Conservation (phyloP, 106 monocot genomes). For the Ottelia alismoides region DNA sequence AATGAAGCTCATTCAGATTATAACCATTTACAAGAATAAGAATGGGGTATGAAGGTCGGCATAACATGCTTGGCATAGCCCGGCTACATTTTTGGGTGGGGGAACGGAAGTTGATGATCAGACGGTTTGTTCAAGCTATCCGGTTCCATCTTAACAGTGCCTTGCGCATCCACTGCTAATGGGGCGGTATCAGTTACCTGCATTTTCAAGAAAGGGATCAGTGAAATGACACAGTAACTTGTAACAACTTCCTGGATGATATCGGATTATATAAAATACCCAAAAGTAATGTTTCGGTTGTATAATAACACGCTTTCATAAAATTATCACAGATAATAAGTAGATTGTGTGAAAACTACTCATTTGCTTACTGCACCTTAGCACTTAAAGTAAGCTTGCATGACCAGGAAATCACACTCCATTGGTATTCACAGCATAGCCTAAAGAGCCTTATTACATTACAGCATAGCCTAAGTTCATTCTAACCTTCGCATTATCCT, state of each 20-base stretch:
- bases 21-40: too few species aligned
- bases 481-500: too few species aligned
- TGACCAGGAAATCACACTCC: conserved; percentile 1
- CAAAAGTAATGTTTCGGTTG: too few species aligned
- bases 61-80: too few species aligned
- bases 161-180: conserved; percentile 1
- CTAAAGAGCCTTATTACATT: too few species aligned
- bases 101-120: conserved; percentile 6
- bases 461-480: too few species aligned
- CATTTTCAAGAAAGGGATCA: not conserved
- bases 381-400: conserved; percentile 1
- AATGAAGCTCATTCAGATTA: too few species aligned
- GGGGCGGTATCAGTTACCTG: conserved; percentile 7
- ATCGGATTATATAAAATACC: not conserved
- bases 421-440: too few species aligned
- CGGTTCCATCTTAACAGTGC: conserved; percentile 2
- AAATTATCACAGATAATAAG: too few species aligned
- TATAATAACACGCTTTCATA: too few species aligned
- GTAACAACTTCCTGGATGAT: not conserved
- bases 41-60: too few species aligned
- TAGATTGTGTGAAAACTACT: not conserved
- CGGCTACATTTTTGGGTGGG: conserved; percentile 3
- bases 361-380: not conserved
- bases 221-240: too few species aligned
- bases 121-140: conserved; percentile 2